Evolutionary conservation across 2,329 filamentous ascomycete species (phyloP).

Genomic region (Verruconis gallopava): DNA sequence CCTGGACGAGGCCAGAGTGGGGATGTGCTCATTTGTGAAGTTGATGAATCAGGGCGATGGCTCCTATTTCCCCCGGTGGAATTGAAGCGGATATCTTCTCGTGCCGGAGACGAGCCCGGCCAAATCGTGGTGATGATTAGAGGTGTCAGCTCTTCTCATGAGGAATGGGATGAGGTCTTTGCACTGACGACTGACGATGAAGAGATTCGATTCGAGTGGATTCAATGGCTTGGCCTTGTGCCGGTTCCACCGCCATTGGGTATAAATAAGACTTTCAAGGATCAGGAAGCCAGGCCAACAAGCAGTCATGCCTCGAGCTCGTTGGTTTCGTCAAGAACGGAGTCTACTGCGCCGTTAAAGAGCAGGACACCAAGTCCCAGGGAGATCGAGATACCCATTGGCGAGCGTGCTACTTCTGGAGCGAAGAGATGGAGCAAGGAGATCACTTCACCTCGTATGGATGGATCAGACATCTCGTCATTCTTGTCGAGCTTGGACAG

Average conservation of each 20-base stretch:
- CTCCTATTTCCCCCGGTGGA: conserved; percentile 86
- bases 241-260: conserved; percentile 48
- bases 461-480: neutral
- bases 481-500: neutral
- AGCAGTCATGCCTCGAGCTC: conserved; percentile 39
- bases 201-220: conserved; percentile 71
- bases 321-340: conserved; percentile 28
- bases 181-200: conserved; percentile 65
- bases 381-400: conserved; percentile 49
- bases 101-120: conserved; percentile 56
- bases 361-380: conserved; percentile 35
- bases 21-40: conserved; percentile 84
- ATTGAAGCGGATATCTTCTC: conserved; percentile 60
- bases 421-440: conserved; percentile 33
- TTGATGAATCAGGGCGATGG: conserved; percentile 66
- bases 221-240: conserved; percentile 62
- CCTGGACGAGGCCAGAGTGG: conserved; percentile 54
- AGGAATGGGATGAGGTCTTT: conserved; percentile 74
- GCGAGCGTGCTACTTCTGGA: conserved; percentile 38
- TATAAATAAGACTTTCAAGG: conserved; percentile 39
- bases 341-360: conserved; percentile 22
- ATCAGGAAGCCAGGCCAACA: conserved; percentile 24
- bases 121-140: conserved; percentile 82
- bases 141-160: conserved; percentile 46
- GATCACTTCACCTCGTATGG: conserved; percentile 15